phyloP scores from a whole-genome alignment of 306 rosid genomes.

The Castanospermum australe region DNA sequence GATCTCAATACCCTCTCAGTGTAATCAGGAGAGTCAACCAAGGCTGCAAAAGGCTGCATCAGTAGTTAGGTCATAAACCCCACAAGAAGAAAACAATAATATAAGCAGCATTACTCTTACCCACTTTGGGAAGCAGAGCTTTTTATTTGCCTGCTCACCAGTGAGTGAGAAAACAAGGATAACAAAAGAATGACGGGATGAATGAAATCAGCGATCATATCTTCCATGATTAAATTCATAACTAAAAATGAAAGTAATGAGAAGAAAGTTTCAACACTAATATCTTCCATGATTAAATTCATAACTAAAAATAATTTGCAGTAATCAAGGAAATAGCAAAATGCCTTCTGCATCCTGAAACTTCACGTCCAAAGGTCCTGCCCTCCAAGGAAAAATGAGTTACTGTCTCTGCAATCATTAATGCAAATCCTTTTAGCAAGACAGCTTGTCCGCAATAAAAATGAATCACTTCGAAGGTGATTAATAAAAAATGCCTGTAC shows the following conservation, averaged over 20 bases:
- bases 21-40: not conserved
- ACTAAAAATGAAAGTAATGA: slow-evolving; percentile 53
- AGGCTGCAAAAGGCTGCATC: not conserved
- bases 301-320: slow-evolving; percentile 51
- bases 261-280: slow-evolving; percentile 36
- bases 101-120: not conserved
- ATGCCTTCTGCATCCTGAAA: slow-evolving; percentile 52
- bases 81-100: not conserved
- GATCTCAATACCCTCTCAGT: not conserved
- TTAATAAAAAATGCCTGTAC: slow-evolving; percentile 80
- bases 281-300: slow-evolving; percentile 57
- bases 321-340: slow-evolving; percentile 36
- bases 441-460: slow-evolving; percentile 49
- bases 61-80: not conserved
- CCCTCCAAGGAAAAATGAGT: slow-evolving; percentile 59
- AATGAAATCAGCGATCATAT: slow-evolving; percentile 41
- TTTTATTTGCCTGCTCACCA: not conserved
- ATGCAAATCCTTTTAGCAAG: slow-evolving; percentile 56
- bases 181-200: slow-evolving; percentile 10
- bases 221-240: no score
- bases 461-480: slow-evolving; percentile 65
- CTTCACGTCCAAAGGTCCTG: slow-evolving; percentile 47
- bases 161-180: not conserved
- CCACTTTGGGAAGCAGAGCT: not conserved
- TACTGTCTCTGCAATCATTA: slow-evolving; percentile 59